Percentiles rank a stretch among this genome's conserved stretches.
Evolutionary conservation across 768 basidiomycete genomes (phyloP).

Genomic region (Cantharellus cinnabarinus): DNA sequence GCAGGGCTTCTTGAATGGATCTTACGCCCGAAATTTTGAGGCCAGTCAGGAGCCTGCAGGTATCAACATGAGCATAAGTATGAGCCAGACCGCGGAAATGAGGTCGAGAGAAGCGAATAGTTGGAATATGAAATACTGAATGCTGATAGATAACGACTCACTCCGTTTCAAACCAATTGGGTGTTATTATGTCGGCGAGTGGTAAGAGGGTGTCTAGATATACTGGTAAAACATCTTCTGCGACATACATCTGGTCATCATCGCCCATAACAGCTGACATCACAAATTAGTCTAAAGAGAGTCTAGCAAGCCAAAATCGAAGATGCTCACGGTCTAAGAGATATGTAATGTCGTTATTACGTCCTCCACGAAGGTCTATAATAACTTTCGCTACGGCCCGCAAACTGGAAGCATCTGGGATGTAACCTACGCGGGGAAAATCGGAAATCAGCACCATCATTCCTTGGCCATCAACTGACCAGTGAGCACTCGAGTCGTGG

Average conservation of each 20-base stretch:
- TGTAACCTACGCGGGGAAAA: constrained; percentile 39
- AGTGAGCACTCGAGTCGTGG: constrained; percentile 46
- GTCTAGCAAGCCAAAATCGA: background rate
- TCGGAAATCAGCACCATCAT: background rate
- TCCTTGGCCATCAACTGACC: constrained; percentile 22
- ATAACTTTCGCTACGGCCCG: constrained; percentile 43
- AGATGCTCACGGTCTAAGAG: constrained; percentile 65
- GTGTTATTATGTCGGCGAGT: constrained; percentile 85
- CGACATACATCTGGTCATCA: constrained; percentile 71
- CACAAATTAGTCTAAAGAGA: background rate
- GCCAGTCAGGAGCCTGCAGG: constrained; percentile 51
- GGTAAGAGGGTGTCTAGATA: constrained; percentile 56
- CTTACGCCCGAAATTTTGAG: constrained; percentile 40
- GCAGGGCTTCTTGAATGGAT: constrained; percentile 49
- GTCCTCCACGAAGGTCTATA: constrained; percentile 30
- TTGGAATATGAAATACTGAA: background rate
- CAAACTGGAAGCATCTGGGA: constrained; percentile 67
- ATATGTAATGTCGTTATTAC: constrained; percentile 49
- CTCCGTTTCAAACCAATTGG: constrained; percentile 98
- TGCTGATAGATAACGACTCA: constrained; percentile 19
- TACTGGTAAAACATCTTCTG: constrained; percentile 66
- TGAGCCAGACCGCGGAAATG: background rate
- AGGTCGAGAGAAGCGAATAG: background rate
- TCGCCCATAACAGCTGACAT: constrained; percentile 81
- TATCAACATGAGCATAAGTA: constrained; percentile 1